These are phyloP conservation scores for Solanum bukasovii DNA, from an alignment of 257 asterid genomes.

Conservation along the genomic window DNA sequence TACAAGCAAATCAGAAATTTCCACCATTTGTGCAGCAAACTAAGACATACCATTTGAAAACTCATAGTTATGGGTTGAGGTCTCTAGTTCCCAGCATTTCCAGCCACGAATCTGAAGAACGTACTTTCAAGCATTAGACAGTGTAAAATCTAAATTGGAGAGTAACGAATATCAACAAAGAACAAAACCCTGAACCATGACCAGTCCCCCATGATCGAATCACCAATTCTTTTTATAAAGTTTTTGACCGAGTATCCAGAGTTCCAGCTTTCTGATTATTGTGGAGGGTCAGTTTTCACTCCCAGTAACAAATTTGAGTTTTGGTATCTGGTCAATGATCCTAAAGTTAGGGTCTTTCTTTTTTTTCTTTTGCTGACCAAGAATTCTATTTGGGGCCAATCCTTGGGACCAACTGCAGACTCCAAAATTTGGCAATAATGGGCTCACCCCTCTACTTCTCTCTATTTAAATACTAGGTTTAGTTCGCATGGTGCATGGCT, in stretches of 20 bases:
- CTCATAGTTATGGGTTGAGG: constrained; percentile 63
- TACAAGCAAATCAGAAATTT: background rate
- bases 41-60: constrained; percentile 57
- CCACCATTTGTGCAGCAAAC: background rate
- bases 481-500: background rate
- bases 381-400: background rate
- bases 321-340: background rate
- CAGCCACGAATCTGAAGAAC: constrained; percentile 71
- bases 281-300: background rate
- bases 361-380: background rate
- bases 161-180: background rate
- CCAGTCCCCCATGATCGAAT: background rate
- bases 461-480: background rate
- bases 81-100: constrained; percentile 94
- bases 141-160: background rate
- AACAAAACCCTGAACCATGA: background rate
- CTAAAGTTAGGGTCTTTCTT: background rate
- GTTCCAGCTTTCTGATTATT: background rate
- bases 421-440: background rate
- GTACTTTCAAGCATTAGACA: background rate
- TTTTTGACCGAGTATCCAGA: background rate
- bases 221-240: background rate
- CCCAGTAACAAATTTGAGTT: background rate
- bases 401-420: background rate
- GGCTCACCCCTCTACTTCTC: background rate